phyloP scores from a whole-genome alignment of 2,329 filamentous ascomycete genomes.

The Periconia sp. region DNA sequence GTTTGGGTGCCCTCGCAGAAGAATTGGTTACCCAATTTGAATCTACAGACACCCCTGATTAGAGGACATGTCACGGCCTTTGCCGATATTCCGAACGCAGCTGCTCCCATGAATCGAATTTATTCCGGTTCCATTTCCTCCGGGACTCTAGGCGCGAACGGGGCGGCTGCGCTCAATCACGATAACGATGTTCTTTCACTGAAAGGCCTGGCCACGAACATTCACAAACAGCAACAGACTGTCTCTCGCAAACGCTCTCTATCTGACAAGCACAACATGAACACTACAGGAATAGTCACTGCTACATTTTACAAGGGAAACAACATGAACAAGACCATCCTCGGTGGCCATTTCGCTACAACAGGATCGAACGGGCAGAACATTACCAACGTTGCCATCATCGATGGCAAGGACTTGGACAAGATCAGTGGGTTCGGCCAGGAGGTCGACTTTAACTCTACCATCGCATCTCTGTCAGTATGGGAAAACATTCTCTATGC shows the following conservation, averaged over 20 bases:
- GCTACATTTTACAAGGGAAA: slow-evolving; percentile 75
- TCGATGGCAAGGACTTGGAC: slow-evolving; percentile 72
- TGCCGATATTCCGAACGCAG: slow-evolving; percentile 61
- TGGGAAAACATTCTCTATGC: slow-evolving; percentile 66
- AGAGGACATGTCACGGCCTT: slow-evolving; percentile 72
- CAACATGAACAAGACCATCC: slow-evolving; percentile 76
- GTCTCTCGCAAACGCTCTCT: slow-evolving; percentile 46
- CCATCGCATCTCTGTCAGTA: slow-evolving; percentile 67
- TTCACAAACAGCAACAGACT: slow-evolving; percentile 29
- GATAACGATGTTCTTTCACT: slow-evolving; percentile 32
- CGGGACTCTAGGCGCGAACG: slow-evolving; percentile 70
- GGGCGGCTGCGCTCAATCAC: slow-evolving; percentile 65
- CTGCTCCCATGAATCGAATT: slow-evolving; percentile 55
- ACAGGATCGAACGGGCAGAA: slow-evolving; percentile 67
- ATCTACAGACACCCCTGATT: slow-evolving; percentile 63
- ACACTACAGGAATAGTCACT: slow-evolving; percentile 69
- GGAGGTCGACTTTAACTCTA: slow-evolving; percentile 70
- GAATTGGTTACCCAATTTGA: slow-evolving; percentile 86
- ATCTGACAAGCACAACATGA: slow-evolving; percentile 47
- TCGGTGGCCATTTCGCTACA: slow-evolving; percentile 84
- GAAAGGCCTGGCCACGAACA: slow-evolving; percentile 48
- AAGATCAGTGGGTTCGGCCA: slow-evolving; percentile 69
- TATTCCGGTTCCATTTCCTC: slow-evolving; percentile 84
- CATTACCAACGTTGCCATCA: slow-evolving; percentile 78
- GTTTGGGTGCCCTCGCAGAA: slow-evolving; percentile 84